phyloP scores from a whole-genome alignment of 352 stramenopile species.

The Elongisporangium anandrum region DNA sequence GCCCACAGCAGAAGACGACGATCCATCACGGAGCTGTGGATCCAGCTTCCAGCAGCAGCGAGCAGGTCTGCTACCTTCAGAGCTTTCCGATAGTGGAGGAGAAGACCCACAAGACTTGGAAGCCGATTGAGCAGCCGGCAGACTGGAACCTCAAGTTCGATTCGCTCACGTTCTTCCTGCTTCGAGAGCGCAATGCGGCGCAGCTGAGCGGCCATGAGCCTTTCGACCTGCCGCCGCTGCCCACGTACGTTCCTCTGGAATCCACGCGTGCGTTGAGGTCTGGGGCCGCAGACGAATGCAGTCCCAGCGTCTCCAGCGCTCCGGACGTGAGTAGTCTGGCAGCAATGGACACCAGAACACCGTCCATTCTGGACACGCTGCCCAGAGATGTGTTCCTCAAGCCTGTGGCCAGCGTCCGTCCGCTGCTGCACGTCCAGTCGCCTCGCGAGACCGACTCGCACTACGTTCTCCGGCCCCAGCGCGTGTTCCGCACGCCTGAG shows the following conservation, averaged over 20 bases:
- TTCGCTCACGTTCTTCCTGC: constrained; percentile 52
- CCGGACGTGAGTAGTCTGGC: not conserved
- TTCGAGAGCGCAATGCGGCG: constrained; percentile 62
- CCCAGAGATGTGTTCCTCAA: constrained; percentile 43
- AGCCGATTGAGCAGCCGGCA: constrained; percentile 28
- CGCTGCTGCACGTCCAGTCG: constrained; percentile 29
- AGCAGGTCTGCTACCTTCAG: constrained; percentile 23
- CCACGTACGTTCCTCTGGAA: constrained; percentile 61
- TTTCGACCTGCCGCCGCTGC: constrained; percentile 43
- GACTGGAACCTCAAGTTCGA: constrained; percentile 49
- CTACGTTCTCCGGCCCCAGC: constrained; percentile 42
- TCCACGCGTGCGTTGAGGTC: constrained; percentile 23
- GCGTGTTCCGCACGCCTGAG: constrained; percentile 36
- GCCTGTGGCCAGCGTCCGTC: constrained; percentile 41
- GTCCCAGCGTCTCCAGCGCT: constrained; percentile 9
- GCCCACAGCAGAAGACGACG: not conserved
- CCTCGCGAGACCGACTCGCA: constrained; percentile 44
- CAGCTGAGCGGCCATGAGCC: constrained; percentile 59
- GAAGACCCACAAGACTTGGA: constrained; percentile 32
- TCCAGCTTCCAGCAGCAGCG: not conserved
- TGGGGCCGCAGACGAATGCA: constrained; percentile 48
- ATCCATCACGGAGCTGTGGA: constrained; percentile 2
- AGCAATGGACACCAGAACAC: constrained; percentile 4
- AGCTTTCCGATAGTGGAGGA: constrained; percentile 66
- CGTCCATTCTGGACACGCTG: constrained; percentile 40